Evolutionary conservation across 192 early-diverging fungal genomes (phyloP).

Genomic region (Piromyces sp.): DNA sequence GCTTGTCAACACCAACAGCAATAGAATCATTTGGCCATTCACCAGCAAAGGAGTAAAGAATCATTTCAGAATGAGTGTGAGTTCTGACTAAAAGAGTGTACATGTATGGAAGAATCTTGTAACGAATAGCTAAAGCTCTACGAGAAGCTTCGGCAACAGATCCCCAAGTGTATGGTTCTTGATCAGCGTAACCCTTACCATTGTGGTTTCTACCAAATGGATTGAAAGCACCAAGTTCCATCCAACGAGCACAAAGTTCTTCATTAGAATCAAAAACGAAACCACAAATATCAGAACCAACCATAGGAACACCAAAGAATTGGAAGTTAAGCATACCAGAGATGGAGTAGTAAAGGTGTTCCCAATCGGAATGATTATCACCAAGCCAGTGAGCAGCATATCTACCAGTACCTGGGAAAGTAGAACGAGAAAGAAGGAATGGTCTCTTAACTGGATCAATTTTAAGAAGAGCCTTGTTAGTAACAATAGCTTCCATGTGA

Average conservation of each 20-base stretch:
- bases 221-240: constrained; percentile 38
- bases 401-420: constrained; percentile 42
- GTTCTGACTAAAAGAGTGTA: constrained; percentile 34
- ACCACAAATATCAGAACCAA: constrained; percentile 54
- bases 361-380: constrained; percentile 40
- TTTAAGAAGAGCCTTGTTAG: constrained; percentile 15
- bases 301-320: constrained; percentile 49
- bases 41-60: constrained; percentile 1
- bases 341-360: constrained; percentile 35
- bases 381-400: constrained; percentile 31
- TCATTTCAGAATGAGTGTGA: not conserved
- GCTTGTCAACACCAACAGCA: constrained; percentile 24
- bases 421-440: constrained; percentile 43
- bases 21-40: constrained; percentile 16
- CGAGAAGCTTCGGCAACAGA: constrained; percentile 31
- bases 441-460: constrained; percentile 24
- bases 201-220: constrained; percentile 52
- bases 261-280: constrained; percentile 37
- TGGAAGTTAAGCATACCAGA: constrained; percentile 43
- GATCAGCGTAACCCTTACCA: constrained; percentile 9
- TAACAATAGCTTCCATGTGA: constrained; percentile 33
- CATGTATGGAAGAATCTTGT: constrained; percentile 39
- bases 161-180: constrained; percentile 44
- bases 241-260: constrained; percentile 48
- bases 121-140: constrained; percentile 30